Evolutionary conservation across 1,139 yeast species (phyloP).

Genomic region (Yamadazyma songkhlaensis): DNA sequence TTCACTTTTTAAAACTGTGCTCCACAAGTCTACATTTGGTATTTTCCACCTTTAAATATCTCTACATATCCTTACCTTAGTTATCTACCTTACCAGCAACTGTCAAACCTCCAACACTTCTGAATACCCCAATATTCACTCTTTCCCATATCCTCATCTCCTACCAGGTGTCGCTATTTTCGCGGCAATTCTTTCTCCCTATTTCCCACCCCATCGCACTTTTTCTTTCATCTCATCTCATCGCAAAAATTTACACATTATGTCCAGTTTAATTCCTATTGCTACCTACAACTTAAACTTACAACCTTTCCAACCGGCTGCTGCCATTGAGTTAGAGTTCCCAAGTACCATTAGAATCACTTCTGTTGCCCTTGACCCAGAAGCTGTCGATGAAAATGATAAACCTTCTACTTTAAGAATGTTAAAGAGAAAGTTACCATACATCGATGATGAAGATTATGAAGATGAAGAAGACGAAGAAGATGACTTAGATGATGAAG

Average conservation of each 20-base stretch:
- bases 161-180: too few species aligned
- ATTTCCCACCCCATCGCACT: too few species aligned
- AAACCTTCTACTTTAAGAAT: constrained; percentile 88
- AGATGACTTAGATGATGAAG: constrained; percentile 51
- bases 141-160: too few species aligned
- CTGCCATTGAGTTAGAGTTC: constrained; percentile 80
- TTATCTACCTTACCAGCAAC: too few species aligned
- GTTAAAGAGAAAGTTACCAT: constrained; percentile 66
- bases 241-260: constrained; percentile 19
- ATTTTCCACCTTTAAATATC: too few species aligned
- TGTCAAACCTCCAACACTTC: too few species aligned
- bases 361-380: constrained; percentile 94
- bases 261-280: constrained; percentile 75
- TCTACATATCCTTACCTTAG: too few species aligned
- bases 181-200: too few species aligned
- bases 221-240: constrained; percentile 12
- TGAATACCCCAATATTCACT: too few species aligned
- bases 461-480: constrained; percentile 50
- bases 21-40: too few species aligned
- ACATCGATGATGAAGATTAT: constrained; percentile 48
- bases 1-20: too few species aligned
- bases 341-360: constrained; percentile 90
- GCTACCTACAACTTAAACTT: constrained; percentile 83
- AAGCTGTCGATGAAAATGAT: constrained; percentile 72
- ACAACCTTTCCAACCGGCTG: constrained; percentile 81